These are phyloP conservation scores for Areca catechu DNA, from an alignment of 176 grass and related monocot genomes.

Conservation along the genomic window DNA sequence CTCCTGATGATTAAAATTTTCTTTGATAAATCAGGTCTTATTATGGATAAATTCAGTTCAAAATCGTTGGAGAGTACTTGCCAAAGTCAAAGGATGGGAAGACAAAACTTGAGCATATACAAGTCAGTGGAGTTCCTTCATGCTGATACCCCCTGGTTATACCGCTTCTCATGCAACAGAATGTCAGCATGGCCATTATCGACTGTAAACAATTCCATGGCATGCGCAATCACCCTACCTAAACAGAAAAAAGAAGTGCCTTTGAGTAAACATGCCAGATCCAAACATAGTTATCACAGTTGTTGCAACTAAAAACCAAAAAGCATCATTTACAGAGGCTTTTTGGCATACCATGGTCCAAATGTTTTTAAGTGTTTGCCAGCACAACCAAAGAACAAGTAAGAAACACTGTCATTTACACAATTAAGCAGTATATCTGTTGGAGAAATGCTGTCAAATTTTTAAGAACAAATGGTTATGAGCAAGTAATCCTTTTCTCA, in stretches of 20 bases:
- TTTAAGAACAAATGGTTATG: not conserved
- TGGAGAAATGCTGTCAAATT: too few species aligned
- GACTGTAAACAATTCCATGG: conserved; percentile 68
- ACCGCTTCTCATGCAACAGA: conserved; percentile 68
- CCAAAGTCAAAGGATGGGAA: conserved; percentile 94
- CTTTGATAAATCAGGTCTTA: too few species aligned
- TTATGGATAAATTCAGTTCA: not conserved
- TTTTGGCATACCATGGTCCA: conserved; percentile 73
- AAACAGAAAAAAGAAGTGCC: conserved; percentile 11
- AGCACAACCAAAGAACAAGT: conserved; percentile 55
- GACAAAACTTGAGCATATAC: conserved; percentile 85
- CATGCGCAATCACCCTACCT: conserved; percentile 80
- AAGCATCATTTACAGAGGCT: not conserved
- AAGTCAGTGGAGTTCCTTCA: conserved; percentile 83
- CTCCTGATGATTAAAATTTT: too few species aligned
- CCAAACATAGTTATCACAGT: too few species aligned
- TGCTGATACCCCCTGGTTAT: conserved; percentile 74
- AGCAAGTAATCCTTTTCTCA: conserved; percentile 10
- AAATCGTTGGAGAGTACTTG: conserved; percentile 46
- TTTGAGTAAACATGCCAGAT: too few species aligned
- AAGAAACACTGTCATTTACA: conserved; percentile 20
- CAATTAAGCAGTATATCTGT: conserved; percentile 3
- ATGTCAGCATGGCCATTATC: conserved; percentile 69
- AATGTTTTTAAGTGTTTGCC: conserved; percentile 67
- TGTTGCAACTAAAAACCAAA: too few species aligned